These are phyloP conservation scores for Trichoderma gamsii DNA, from an alignment of 495 filamentous ascomycete species.

Conservation along the genomic window DNA sequence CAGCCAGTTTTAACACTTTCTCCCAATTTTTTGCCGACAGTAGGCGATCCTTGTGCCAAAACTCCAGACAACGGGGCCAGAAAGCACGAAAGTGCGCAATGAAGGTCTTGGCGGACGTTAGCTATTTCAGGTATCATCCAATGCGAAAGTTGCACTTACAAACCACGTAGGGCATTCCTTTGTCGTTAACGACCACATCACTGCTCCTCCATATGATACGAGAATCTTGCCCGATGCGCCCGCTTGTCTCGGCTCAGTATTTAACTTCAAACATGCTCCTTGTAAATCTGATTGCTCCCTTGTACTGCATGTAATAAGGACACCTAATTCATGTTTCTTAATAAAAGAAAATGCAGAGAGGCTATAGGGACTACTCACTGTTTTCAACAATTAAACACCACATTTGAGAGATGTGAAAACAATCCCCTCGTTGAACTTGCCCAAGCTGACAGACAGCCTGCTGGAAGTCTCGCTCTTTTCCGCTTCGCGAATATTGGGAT, in stretches of 20 bases:
- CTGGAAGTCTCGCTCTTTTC: conserved; percentile 28
- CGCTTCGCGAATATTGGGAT: conserved; percentile 24
- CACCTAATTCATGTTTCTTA: conserved; percentile 10
- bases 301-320: conserved; percentile 22
- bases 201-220: conserved; percentile 21
- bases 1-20: conserved; percentile 22
- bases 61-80: conserved; percentile 23
- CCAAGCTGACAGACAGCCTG: conserved; percentile 28
- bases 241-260: conserved; percentile 19
- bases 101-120: conserved; percentile 22
- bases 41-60: conserved; percentile 20
- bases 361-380: conserved; percentile 17
- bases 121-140: neutral
- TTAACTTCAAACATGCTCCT: conserved; percentile 18
- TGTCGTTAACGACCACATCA: conserved; percentile 26
- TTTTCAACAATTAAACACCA: conserved; percentile 30
- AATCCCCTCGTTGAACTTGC: conserved; percentile 21
- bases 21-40: conserved; percentile 23
- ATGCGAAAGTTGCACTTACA: conserved; percentile 21
- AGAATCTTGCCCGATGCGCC: conserved; percentile 17
- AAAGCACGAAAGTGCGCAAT: conserved; percentile 28
- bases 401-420: conserved; percentile 32
- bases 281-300: conserved; percentile 16
- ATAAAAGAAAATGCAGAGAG: neutral
- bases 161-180: conserved; percentile 29